These are phyloP conservation scores for Dioscorea cayenensis DNA, from an alignment of 116 monocot genomes.

Conservation along the genomic window DNA sequence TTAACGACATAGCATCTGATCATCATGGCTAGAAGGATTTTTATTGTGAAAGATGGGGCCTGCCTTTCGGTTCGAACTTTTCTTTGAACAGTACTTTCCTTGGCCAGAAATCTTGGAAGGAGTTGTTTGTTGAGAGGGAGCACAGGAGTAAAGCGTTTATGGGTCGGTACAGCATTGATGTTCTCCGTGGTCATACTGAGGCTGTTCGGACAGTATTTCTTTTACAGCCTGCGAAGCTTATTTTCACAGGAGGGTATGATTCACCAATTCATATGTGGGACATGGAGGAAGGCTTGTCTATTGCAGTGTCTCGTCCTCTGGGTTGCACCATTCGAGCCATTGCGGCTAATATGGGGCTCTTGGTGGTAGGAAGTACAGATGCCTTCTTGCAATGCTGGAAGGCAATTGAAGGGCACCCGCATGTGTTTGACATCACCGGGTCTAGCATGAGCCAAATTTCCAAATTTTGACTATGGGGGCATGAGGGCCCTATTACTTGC, in stretches of 20 bases:
- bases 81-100: constrained; percentile 1
- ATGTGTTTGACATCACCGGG: constrained; percentile 51
- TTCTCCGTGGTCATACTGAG: constrained; percentile 72
- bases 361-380: constrained; percentile 65
- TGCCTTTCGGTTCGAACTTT: constrained; percentile 13
- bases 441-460: constrained; percentile 13
- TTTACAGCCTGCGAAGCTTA: constrained; percentile 51
- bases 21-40: constrained; percentile 78
- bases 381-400: constrained; percentile 85
- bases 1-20: constrained; percentile 55
- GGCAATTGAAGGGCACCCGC: constrained; percentile 48
- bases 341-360: constrained; percentile 55
- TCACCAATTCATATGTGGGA: constrained; percentile 83
- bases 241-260: constrained; percentile 87
- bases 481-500: constrained; percentile 93
- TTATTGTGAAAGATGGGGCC: constrained; percentile 82
- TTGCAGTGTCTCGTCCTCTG: constrained; percentile 56
- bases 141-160: constrained; percentile 65
- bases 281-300: constrained; percentile 69
- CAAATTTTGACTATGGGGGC: constrained; percentile 79
- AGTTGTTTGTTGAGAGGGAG: constrained; percentile 79
- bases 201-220: constrained; percentile 71
- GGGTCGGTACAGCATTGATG: constrained; percentile 65
- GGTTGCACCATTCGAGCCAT: constrained; percentile 90
- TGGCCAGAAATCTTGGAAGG: constrained; percentile 60